Percentiles rank a stretch among this genome's conserved stretches.
phyloP scores from a whole-genome alignment of 257 asterid genomes.

The Thymus mandschuricus region DNA sequence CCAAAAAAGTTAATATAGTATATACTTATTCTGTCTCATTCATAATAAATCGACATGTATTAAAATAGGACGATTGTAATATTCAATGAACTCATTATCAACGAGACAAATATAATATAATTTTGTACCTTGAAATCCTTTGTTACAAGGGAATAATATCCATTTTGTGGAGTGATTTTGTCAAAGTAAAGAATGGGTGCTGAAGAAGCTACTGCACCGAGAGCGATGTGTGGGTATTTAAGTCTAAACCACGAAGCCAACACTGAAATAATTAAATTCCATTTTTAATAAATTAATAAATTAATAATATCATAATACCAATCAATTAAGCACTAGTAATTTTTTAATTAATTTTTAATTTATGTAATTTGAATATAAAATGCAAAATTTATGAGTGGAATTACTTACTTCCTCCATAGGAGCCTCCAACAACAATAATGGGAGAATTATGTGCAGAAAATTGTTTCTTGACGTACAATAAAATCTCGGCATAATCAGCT shows the following conservation, averaged over 20 bases:
- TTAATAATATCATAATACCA: too few relatives aligned
- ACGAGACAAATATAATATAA: too few relatives aligned
- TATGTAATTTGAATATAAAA: too few relatives aligned
- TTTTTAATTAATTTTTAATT: too few relatives aligned
- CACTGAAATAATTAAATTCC: constrained; percentile 43
- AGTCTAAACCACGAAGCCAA: constrained; percentile 84
- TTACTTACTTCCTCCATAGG: constrained; percentile 81
- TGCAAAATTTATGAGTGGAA: background rate
- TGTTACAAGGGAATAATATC: constrained; percentile 52
- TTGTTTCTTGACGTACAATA: constrained; percentile 51
- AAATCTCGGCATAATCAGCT: constrained; percentile 76
- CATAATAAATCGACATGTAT: too few relatives aligned
- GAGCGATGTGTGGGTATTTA: constrained; percentile 79
- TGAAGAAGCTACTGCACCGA: constrained; percentile 83
- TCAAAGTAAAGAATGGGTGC: constrained; percentile 86
- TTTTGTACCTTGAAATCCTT: constrained; percentile 53
- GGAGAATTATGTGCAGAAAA: constrained; percentile 62
- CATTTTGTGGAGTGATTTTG: constrained; percentile 64
- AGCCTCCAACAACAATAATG: constrained; percentile 71
- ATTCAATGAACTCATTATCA: too few relatives aligned
- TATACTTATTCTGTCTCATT: too few relatives aligned
- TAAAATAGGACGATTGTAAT: too few relatives aligned
- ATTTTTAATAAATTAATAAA: too few relatives aligned
- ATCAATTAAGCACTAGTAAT: too few relatives aligned
- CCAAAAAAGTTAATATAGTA: too few relatives aligned